Evolutionary conservation across 495 filamentous ascomycete species (phyloP), one percentile per base, ranked within the genome.

Genomic region (Lindgomyces ingoldianus): DNA sequence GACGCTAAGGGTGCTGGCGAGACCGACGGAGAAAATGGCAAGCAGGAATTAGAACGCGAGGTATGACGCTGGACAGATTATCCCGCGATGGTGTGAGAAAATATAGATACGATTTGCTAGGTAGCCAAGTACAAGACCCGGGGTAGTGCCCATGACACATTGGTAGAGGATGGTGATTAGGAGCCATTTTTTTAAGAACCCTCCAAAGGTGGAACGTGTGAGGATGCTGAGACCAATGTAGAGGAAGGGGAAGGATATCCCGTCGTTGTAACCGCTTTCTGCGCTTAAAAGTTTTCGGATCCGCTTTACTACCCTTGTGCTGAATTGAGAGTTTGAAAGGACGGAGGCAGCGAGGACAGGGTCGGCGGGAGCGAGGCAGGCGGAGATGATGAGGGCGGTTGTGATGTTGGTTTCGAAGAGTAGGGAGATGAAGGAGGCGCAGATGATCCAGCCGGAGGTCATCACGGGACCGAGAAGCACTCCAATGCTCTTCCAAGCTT

Each of bases 241-340:
- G 1, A 83, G 69, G 64, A 83, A 82, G 0, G 80, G 80, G 55
- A 79, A 80, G 24, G 73, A 77, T 22, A 77, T 70, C 21, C 80
- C 81, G 60, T 83, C 80, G 64, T 82, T 83, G 65, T 78, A 80
- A 1, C 77, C 80, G 26, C 76, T 79, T 61, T 83, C 81, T 0
- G 80, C 80, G 24, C 73, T 74, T 4, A 83, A 72, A 55, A 83
- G 59, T 56, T 81, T 70, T 60, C 75, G 77, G 30, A 83, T 54
- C 2, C 80, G 67, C 39, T 70, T 74, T 2, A 80, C 79, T 4
- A 82, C 78, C 19, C 80, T 65, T 2, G 65, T 62, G 41, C 72
- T 75, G 70, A 83, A 83, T 25, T 59, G 74, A 14, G 73, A 75
- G 46, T 79, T 79, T 1, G 72, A 71, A n/a, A 83, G 70, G 1